Conservation (phyloP, 2,329 filamentous ascomycete genomes). For the Fusarium nodosum region DNA sequence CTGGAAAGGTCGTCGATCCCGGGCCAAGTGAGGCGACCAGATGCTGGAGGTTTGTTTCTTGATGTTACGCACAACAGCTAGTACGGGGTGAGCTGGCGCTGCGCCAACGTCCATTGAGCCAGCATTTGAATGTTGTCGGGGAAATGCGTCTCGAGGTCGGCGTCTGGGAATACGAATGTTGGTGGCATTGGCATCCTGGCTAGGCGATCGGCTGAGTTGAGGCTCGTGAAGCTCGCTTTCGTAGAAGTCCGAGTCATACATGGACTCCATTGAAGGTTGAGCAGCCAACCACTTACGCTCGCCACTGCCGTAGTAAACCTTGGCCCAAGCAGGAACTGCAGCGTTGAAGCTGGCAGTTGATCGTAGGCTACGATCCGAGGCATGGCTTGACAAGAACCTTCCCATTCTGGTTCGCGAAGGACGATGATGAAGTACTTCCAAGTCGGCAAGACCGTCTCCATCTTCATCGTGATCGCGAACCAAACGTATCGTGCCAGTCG, state of each 20-base stretch:
- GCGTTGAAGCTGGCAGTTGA: conserved; percentile 65
- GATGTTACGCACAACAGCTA: conserved; percentile 49
- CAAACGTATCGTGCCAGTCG: conserved; percentile 57
- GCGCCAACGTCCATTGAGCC: conserved; percentile 63
- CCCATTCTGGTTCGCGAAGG: conserved; percentile 69
- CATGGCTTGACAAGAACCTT: conserved; percentile 63
- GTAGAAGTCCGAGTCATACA: conserved; percentile 60
- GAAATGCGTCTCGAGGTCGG: conserved; percentile 56
- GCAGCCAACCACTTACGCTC: conserved; percentile 67
- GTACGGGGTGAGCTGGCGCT: conserved; percentile 49
- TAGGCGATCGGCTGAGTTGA: conserved; percentile 63
- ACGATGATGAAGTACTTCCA: conserved; percentile 66
- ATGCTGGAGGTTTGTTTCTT: conserved; percentile 70
- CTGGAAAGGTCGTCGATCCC: conserved; percentile 70
- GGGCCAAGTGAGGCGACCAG: conserved; percentile 80
- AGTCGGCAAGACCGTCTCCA: conserved; percentile 73
- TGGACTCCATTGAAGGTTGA: conserved; percentile 60
- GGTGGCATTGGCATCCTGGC: conserved; percentile 62
- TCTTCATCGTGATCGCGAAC: conserved; percentile 73
- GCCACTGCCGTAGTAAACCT: conserved; percentile 78
- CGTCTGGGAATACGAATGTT: conserved; percentile 62
- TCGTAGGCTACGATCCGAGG: conserved; percentile 66
- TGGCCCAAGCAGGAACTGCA: conserved; percentile 68
- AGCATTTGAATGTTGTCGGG: conserved; percentile 29
- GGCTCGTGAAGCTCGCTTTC: conserved; percentile 64